phyloP scores from a whole-genome alignment of 495 filamentous ascomycete genomes.

The Penicillium alfredii region DNA sequence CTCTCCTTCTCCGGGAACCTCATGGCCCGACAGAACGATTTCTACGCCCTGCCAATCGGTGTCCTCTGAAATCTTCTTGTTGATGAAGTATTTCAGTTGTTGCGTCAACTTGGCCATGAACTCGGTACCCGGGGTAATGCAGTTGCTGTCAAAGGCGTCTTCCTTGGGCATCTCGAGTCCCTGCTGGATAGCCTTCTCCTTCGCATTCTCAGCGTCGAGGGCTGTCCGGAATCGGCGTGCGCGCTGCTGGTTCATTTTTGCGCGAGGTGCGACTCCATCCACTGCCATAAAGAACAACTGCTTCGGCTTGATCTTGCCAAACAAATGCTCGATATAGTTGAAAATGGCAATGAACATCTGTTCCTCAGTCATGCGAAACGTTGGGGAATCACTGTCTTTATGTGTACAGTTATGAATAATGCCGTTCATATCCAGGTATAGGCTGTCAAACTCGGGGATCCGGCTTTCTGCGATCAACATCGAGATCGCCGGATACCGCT shows the following conservation, averaged over 20 bases:
- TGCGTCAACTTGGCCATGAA: constrained; percentile 95
- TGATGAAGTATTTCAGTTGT: constrained; percentile 97
- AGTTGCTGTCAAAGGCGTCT: constrained; percentile 96
- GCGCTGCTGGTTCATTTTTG: constrained; percentile 99
- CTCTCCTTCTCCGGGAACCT: constrained; percentile 98
- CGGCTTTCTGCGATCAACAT: constrained; percentile 98
- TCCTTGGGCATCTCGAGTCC: constrained; percentile 92
- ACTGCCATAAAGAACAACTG: constrained; percentile 99
- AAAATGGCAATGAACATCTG: constrained; percentile 99
- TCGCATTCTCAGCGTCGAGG: constrained; percentile 78
- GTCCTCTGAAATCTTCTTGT: constrained; percentile 97
- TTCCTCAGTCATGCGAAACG: constrained; percentile 91
- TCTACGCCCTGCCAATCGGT: constrained; percentile 95
- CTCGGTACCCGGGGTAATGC: constrained; percentile 95
- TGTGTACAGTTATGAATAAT: constrained; percentile 99
- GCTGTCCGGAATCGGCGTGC: constrained; percentile 93
- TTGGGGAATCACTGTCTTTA: constrained; percentile 84
- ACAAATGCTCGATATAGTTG: constrained; percentile 99
- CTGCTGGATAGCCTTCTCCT: constrained; percentile 82
- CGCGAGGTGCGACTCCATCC: constrained; percentile 93
- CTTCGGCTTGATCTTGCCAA: constrained; percentile 97
- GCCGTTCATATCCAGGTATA: constrained; percentile 99
- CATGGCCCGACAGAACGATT: constrained; percentile 93
- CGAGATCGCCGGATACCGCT: constrained; percentile 98
- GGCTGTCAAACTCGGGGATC: constrained; percentile 97